Percentiles rank a stretch among this genome's conserved stretches.
phyloP scores from a whole-genome alignment of 2,329 filamentous ascomycete genomes.

The Podosphaera aphanis region DNA sequence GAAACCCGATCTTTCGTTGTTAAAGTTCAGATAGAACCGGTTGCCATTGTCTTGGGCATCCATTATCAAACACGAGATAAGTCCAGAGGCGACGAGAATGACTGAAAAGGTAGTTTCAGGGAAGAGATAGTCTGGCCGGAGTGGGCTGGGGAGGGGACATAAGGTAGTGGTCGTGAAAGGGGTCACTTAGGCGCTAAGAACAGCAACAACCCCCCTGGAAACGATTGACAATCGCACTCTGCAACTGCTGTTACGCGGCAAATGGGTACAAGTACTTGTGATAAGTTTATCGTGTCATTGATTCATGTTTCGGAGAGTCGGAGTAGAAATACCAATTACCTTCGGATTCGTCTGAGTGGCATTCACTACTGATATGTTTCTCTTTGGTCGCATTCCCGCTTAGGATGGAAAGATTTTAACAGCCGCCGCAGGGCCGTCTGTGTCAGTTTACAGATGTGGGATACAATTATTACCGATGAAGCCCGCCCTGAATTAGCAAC shows the following conservation, averaged over 20 bases:
- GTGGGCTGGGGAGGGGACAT: neutral
- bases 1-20: slow-evolving; percentile 38
- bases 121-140: neutral
- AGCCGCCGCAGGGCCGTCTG: too few species aligned
- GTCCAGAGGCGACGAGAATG: neutral
- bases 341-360: neutral
- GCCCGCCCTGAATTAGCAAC: too few species aligned
- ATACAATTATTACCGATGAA: too few species aligned
- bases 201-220: neutral
- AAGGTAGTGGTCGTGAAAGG: neutral
- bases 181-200: neutral
- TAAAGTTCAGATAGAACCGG: slow-evolving; percentile 13
- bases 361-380: neutral
- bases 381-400: neutral
- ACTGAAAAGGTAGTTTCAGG: neutral
- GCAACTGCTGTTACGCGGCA: neutral
- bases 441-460: too few species aligned
- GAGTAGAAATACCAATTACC: neutral
- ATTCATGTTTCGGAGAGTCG: neutral
- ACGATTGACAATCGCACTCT: neutral
- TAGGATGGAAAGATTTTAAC: neutral
- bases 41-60: slow-evolving; percentile 7
- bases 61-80: neutral
- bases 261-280: neutral
- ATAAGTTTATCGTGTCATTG: neutral